Percentiles rank a stretch among this genome's conserved stretches.
Conservation (phyloP, 2,329 filamentous ascomycete species). For the Gnomoniopsis smithogilvyi region DNA sequence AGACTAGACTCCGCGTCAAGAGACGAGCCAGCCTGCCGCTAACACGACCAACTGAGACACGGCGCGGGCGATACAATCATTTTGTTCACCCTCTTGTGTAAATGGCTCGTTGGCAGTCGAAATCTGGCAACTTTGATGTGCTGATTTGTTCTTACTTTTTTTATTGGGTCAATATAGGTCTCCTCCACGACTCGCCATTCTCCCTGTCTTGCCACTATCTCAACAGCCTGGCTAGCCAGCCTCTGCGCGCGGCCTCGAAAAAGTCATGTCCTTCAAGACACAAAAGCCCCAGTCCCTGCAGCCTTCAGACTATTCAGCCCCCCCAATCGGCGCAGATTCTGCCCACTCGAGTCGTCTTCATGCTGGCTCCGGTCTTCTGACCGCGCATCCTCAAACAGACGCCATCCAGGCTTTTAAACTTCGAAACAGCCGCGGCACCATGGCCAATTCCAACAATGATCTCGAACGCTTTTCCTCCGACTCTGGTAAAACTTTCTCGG, state of each 20-base stretch:
- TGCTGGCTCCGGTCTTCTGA: slow-evolving; percentile 17
- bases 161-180: too few relatives aligned
- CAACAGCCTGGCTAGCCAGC: neutral
- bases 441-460: slow-evolving; percentile 20
- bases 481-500: slow-evolving; percentile 3
- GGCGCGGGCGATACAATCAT: too few relatives aligned
- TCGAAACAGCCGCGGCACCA: slow-evolving; percentile 22
- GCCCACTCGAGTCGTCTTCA: slow-evolving; percentile 8
- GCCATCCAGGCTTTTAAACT: slow-evolving; percentile 18
- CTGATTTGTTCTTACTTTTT: too few relatives aligned
- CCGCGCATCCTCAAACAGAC: slow-evolving; percentile 24
- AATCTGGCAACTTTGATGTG: too few relatives aligned
- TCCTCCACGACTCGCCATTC: neutral
- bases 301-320: neutral
- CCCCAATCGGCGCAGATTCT: slow-evolving; percentile 10
- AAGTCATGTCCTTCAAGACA: slow-evolving; percentile 13
- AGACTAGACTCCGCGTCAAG: too few relatives aligned
- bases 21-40: too few relatives aligned
- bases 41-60: too few relatives aligned
- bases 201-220: neutral
- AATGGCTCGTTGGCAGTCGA: too few relatives aligned
- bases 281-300: slow-evolving; percentile 11
- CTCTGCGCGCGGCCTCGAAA: neutral
- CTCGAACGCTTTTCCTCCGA: slow-evolving; percentile 12
- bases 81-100: too few relatives aligned